Percentiles rank a stretch among this genome's conserved stretches.
Evolutionary conservation across 2,329 filamentous ascomycete species (phyloP).

Genomic region (Madurella fahalii): DNA sequence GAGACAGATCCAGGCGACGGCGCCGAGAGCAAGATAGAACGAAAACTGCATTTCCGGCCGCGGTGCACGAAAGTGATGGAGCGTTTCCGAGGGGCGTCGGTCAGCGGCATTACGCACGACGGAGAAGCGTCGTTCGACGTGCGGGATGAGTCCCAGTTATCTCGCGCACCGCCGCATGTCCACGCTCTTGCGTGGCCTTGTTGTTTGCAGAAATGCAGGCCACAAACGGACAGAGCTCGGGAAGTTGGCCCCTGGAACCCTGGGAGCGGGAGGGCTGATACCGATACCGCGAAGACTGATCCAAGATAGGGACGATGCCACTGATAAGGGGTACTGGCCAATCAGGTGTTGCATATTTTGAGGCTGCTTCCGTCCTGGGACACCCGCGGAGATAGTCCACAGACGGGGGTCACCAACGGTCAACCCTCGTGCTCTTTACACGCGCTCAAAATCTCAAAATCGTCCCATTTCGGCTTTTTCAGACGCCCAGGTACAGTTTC

Average conservation of each 20-base stretch:
- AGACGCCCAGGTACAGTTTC: background rate
- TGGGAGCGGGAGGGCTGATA: background rate
- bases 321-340: constrained; percentile 16
- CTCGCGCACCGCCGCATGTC: background rate
- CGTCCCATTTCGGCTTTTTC: background rate
- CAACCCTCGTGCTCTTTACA: background rate
- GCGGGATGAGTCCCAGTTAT: background rate
- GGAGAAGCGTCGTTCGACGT: background rate
- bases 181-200: background rate
- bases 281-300: no score
- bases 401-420: background rate
- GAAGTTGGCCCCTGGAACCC: background rate
- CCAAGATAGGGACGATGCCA: background rate
- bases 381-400: constrained; percentile 18
- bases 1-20: no score
- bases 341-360: constrained; percentile 15
- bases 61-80: background rate
- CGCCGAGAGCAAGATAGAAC: background rate
- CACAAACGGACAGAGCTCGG: background rate
- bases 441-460: background rate
- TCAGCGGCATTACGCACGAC: background rate
- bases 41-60: background rate
- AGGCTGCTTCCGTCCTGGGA: constrained; percentile 13
- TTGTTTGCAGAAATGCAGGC: background rate
- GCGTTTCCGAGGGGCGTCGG: background rate